Conservation (phyloP, 2,329 filamentous ascomycete species). For the Endothia cerciana region DNA sequence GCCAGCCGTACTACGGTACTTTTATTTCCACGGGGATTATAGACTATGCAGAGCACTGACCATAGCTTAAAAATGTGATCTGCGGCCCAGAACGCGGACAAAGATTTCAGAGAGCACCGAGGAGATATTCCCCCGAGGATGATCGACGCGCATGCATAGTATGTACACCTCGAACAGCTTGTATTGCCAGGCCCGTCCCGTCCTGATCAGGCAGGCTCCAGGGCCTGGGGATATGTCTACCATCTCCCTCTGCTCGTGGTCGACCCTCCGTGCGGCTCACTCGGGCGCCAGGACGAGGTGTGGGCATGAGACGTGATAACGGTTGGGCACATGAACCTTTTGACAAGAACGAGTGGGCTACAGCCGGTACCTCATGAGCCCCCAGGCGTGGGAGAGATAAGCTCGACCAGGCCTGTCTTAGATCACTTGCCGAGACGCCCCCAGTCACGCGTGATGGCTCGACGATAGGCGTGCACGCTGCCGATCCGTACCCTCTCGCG, state of each 20-base stretch:
- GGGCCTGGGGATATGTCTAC: neutral
- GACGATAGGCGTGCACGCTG: conserved; percentile 4
- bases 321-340: conserved; percentile 18
- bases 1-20: conserved; percentile 1
- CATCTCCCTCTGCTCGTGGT: conserved; percentile 5
- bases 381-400: neutral
- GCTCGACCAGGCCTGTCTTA: neutral
- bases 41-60: conserved; percentile 21
- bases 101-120: neutral
- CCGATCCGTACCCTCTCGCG: neutral
- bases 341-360: conserved; percentile 1
- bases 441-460: conserved; percentile 2
- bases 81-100: conserved; percentile 9
- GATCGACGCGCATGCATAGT: neutral
- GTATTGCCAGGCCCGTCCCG: too few relatives aligned
- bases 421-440: conserved; percentile 5
- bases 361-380: conserved; percentile 15
- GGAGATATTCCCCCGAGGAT: neutral
- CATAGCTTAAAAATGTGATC: conserved; percentile 23
- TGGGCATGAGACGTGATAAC: conserved; percentile 22
- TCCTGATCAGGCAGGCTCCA: neutral
- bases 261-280: neutral
- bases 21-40: conserved; percentile 9
- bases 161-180: too few relatives aligned
- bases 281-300: neutral